These are phyloP conservation scores for Cryptococcus maquisensis DNA, from an alignment of 1,284 basidiomycete genomes.

Conservation along the genomic window DNA sequence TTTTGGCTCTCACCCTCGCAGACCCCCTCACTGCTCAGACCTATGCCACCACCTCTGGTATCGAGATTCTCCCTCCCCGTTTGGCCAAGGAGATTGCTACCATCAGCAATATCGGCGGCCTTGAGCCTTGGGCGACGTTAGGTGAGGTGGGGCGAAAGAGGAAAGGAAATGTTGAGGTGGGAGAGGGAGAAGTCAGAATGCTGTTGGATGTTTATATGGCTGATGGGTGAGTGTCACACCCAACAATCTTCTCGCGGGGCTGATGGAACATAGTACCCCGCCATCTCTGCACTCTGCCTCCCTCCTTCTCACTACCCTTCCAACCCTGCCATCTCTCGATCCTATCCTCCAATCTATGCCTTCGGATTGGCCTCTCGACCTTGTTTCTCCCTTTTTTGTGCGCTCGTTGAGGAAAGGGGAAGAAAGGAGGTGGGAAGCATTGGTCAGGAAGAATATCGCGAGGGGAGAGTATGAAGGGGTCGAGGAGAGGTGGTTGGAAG, in stretches of 20 bases:
- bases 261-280: background rate
- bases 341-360: slow-evolving; percentile 71
- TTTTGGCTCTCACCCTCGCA: slow-evolving; percentile 64
- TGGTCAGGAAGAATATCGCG: background rate
- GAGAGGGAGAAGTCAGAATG: slow-evolving; percentile 54
- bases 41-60: slow-evolving; percentile 69
- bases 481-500: background rate
- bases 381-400: slow-evolving; percentile 69
- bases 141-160: slow-evolving; percentile 45
- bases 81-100: slow-evolving; percentile 53
- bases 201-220: slow-evolving; percentile 76
- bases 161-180: slow-evolving; percentile 52
- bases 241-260: background rate
- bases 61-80: slow-evolving; percentile 61
- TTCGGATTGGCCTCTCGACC: slow-evolving; percentile 65
- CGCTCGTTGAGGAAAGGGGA: slow-evolving; percentile 66
- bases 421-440: background rate
- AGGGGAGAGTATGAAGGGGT: background rate
- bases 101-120: slow-evolving; percentile 2
- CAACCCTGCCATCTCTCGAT: slow-evolving; percentile 66
- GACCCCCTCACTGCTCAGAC: slow-evolving; percentile 73
- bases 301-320: slow-evolving; percentile 70
- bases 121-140: slow-evolving; percentile 59
- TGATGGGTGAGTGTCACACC: slow-evolving; percentile 55
- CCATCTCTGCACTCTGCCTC: slow-evolving; percentile 45